Base-by-base conservation (phyloP, 495 filamentous ascomycete species). In the Neurospora hispaniola region DNA sequence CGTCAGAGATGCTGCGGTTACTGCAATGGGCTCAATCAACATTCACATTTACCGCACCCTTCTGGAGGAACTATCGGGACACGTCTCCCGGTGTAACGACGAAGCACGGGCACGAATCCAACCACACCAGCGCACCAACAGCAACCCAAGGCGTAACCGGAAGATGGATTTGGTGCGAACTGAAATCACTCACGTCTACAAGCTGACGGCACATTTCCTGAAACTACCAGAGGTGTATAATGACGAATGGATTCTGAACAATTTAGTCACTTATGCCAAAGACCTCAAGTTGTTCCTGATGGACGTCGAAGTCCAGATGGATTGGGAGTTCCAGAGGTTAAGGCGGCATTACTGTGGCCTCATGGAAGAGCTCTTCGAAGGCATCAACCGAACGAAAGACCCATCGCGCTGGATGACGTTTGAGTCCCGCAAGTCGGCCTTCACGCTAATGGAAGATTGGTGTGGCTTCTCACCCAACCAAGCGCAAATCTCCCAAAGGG, bases 361-460 rank as follows among this genome's bases (percentile, higher is more conserved):
- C 59, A 89, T 97, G 81, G 95, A 98, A 76, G 93, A 94, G 76
- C 85, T 99, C 0, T 98, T 96, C 74, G 93, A 97, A 75, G 93
- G 93, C 14, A 91, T 97, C 73, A 97, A 96, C 76, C 89, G 92
- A 44, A 93, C 93, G 0, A 90, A 89, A 74, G 93, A 97, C 75
- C 91, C 94, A 5, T 90, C 92, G 2, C 87, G 92, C 27, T 98
- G 94, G 93, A 94, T 99, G 85, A 92, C 96, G 0, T 99, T 99
- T 74, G 96, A 98, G 79, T 91, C 94, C 0, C 86, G 96, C 35
- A 94, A 97, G 77, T 97, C 96, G 11, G 89, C 94, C 7, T 99
- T 98, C 78, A 90, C 94, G 6, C 82, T 98, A 42, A 98, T 99
- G 94, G 95, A 98, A 79, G 95, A 98, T 72, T 99, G 96, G 96